These are phyloP conservation scores for Fusarium sp. DNA, from an alignment of 2,329 filamentous ascomycete species.

Conservation along the genomic window DNA sequence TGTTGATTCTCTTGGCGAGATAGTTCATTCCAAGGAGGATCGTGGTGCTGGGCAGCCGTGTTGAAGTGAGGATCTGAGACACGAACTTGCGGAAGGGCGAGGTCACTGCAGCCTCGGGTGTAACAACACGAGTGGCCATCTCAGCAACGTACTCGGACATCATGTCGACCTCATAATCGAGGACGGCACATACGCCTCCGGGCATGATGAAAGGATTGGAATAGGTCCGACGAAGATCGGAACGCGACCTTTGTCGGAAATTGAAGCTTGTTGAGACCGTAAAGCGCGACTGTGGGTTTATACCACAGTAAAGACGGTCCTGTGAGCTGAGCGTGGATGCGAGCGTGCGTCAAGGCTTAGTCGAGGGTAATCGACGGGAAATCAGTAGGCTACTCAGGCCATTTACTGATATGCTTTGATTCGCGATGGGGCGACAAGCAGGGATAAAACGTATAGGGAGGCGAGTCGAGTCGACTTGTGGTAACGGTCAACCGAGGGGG, in stretches of 20 bases:
- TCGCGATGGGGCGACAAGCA: conserved; percentile 32
- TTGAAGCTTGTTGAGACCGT: conserved; percentile 25
- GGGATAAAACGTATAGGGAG: conserved; percentile 22
- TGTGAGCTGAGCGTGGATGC: background rate
- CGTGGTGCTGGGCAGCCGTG: conserved; percentile 87
- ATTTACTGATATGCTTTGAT: conserved; percentile 44
- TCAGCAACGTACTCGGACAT: conserved; percentile 97
- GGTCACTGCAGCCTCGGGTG: conserved; percentile 64
- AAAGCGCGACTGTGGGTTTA: conserved; percentile 13
- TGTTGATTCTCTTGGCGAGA: conserved; percentile 82
- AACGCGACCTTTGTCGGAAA: conserved; percentile 51
- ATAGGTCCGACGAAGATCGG: conserved; percentile 52
- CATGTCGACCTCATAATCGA: conserved; percentile 95
- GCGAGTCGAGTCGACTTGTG: conserved; percentile 8
- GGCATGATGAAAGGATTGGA: conserved; percentile 62
- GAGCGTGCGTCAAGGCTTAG: conserved; percentile 7
- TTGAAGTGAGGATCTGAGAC: conserved; percentile 88
- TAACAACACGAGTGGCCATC: conserved; percentile 74
- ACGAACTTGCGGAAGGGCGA: conserved; percentile 91
- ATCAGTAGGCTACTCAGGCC: conserved; percentile 45
- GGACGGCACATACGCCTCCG: conserved; percentile 89
- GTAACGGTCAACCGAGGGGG: background rate
- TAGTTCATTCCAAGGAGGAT: conserved; percentile 93
- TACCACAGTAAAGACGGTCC: conserved; percentile 32
- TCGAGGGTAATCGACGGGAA: conserved; percentile 25